Evolutionary conservation across 2,329 filamentous ascomycete species (phyloP).

Genomic region (Botrytis byssoidea): DNA sequence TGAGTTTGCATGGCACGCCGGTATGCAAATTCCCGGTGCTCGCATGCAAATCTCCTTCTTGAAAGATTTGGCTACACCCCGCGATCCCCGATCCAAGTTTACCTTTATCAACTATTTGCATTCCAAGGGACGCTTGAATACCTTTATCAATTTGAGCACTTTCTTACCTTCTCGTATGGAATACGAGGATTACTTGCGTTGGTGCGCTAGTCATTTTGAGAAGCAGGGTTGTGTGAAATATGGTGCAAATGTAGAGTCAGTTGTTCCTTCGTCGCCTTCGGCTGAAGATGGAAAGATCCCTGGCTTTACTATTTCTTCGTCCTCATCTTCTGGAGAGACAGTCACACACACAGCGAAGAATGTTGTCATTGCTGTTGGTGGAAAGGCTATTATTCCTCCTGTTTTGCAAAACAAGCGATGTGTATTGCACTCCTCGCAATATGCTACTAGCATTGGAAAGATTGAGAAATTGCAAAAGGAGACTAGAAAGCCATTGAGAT

Average conservation of each 20-base stretch:
- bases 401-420: conserved; percentile 66
- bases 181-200: conserved; percentile 93
- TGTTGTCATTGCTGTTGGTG: conserved; percentile 64
- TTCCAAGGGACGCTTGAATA: conserved; percentile 73
- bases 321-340: conserved; percentile 41
- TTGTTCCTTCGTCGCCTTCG: conserved; percentile 24
- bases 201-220: conserved; percentile 81
- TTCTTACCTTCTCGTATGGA: conserved; percentile 84
- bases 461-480: conserved; percentile 45
- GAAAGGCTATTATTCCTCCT: conserved; percentile 68
- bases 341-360: conserved; percentile 45
- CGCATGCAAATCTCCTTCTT: conserved; percentile 98
- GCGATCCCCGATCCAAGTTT: conserved; percentile 85
- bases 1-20: conserved; percentile 86
- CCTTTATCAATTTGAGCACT: conserved; percentile 87
- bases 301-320: conserved; percentile 37
- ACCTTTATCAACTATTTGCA: conserved; percentile 96
- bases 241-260: conserved; percentile 70
- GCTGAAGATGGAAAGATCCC: conserved; percentile 34
- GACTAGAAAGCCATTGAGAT: conserved; percentile 37
- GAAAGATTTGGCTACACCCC: conserved; percentile 88
- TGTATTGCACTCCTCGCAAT: conserved; percentile 87
- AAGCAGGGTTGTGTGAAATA: conserved; percentile 59
- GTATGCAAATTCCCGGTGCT: conserved; percentile 89
- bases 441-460: conserved; percentile 62